Conservation (phyloP, 1,139 yeast genomes). For the Kluyveromyces sp. region DNA sequence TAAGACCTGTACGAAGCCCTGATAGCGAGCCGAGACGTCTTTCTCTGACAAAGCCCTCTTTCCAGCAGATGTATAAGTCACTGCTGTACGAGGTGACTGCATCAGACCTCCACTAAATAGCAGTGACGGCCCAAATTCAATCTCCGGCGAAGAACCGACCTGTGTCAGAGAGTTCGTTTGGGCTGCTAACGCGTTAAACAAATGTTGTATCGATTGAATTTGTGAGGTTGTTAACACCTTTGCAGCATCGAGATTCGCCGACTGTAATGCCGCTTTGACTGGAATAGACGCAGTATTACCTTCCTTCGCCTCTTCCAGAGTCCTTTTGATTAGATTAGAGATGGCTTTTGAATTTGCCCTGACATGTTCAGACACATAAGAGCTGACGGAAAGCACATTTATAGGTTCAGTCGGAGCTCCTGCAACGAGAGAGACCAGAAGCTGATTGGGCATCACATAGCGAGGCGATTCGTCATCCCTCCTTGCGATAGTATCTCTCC, state of each 20-base stretch:
- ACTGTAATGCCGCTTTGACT: conserved; percentile 11
- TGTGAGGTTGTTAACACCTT: conserved; percentile 14
- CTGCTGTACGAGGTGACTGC: conserved; percentile 7
- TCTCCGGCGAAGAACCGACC: neutral
- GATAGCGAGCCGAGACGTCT: conserved; percentile 12
- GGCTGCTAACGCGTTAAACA: conserved; percentile 6
- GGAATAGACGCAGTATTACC: conserved; percentile 6
- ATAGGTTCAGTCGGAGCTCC: conserved; percentile 50
- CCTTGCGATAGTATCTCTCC: conserved; percentile 81
- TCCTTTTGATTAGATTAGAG: conserved; percentile 43
- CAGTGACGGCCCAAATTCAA: neutral
- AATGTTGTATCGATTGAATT: conserved; percentile 12
- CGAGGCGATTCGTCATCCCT: conserved; percentile 76
- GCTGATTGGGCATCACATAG: conserved; percentile 76
- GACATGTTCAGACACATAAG: conserved; percentile 48
- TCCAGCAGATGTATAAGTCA: conserved; percentile 9
- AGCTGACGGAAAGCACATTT: conserved; percentile 50
- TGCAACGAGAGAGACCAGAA: conserved; percentile 56
- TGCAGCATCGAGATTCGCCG: conserved; percentile 8
- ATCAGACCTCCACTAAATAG: conserved; percentile 1
- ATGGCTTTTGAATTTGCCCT: conserved; percentile 51
- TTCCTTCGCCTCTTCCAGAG: conserved; percentile 19
- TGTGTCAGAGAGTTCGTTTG: neutral
- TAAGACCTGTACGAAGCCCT: conserved; percentile 9
- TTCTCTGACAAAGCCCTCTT: conserved; percentile 5